Base-by-base conservation (phyloP, 192 early-diverging fungal species). In the Dissophora globulifera region DNA sequence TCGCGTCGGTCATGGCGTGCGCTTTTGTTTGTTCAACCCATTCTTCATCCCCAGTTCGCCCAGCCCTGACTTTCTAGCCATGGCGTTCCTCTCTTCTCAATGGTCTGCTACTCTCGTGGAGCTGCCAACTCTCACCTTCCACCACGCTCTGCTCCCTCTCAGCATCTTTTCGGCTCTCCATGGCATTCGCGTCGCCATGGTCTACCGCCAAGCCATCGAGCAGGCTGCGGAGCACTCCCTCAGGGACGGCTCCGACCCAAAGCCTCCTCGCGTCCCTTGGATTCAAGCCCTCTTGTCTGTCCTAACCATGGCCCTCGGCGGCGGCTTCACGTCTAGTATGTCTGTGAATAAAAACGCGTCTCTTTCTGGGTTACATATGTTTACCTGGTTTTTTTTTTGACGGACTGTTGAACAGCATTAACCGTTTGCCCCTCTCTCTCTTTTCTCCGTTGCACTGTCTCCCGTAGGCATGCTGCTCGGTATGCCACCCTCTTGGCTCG, bases 401-500 rank as follows among this genome's bases (percentile, higher is more conserved):
- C n/a, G n/a, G n/a, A n/a, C n/a, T n/a, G n/a, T n/a, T n/a, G n/a
- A n/a, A n/a, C n/a, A n/a, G n/a, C n/a, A n/a, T n/a, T n/a, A n/a
- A n/a, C n/a, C n/a, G n/a, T n/a, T n/a, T n/a, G n/a, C n/a, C n/a
- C n/a, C 35, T 38, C 13, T 38, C 35, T 38, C 6, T 38, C 35
- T 38, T 13, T 58, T 12, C 55, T 43, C 33, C 27, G 41, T 45
- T 50, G 23, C 46, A 5, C 5, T 6, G 19, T 50, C 22, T 50
- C 41, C 41, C 47, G 20, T 51, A 76, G 72, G 72, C 52, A 61
- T 76, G 27, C 43, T 76, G 33, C 72, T 76, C 16, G 72, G 72
- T 29, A 76, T 76, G 72, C 72, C 72, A 31, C 72, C 72, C 3
- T 61, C 72, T n/a, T 76, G 72, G 72, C 72, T 76, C n/a, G 72